A percentile compares a stretch with the other conserved stretches of the same genome.
These are phyloP conservation scores for Phytophthora sansomeana DNA, from an alignment of 352 stramenopile genomes.

Conservation along the genomic window DNA sequence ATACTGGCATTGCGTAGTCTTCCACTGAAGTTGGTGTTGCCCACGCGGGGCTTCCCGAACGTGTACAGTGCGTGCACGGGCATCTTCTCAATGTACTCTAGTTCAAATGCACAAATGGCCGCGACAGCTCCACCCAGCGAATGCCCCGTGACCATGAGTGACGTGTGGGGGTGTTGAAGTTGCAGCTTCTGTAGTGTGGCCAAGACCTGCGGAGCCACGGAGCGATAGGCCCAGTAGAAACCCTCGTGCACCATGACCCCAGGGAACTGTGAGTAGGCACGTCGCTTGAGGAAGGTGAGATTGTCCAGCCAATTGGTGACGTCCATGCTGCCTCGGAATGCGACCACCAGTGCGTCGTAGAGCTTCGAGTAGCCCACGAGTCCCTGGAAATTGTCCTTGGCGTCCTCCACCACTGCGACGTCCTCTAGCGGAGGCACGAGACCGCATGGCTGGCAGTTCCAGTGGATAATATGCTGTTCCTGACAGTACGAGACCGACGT, in stretches of 20 bases:
- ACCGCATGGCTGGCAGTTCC: slow-evolving; percentile 76
- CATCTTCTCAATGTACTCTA: slow-evolving; percentile 69
- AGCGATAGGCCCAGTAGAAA: slow-evolving; percentile 86
- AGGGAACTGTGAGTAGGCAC: slow-evolving; percentile 68
- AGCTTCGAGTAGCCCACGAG: slow-evolving; percentile 74
- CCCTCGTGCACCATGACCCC: slow-evolving; percentile 73
- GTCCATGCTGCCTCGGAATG: slow-evolving; percentile 87
- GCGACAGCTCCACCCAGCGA: slow-evolving; percentile 80
- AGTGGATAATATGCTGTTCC: slow-evolving; percentile 67
- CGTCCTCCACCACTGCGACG: slow-evolving; percentile 71
- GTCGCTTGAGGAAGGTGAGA: slow-evolving; percentile 82
- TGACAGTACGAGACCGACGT: slow-evolving; percentile 85
- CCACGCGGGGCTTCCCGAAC: slow-evolving; percentile 81
- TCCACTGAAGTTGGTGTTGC: slow-evolving; percentile 72
- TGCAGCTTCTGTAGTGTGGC: slow-evolving; percentile 42
- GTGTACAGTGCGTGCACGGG: slow-evolving; percentile 67
- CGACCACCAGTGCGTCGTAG: slow-evolving; percentile 67
- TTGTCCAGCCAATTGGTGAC: slow-evolving; percentile 88
- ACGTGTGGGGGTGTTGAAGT: slow-evolving; percentile 48
- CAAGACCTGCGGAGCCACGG: slow-evolving; percentile 62
- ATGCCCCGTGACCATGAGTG: slow-evolving; percentile 74
- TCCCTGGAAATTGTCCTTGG: slow-evolving; percentile 80
- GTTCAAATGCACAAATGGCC: slow-evolving; percentile 77
- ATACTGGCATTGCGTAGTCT: slow-evolving; percentile 59
- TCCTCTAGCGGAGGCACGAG: slow-evolving; percentile 60